Evolutionary conservation across 345 rosid species (phyloP).

Genomic region (Salix dunnii): DNA sequence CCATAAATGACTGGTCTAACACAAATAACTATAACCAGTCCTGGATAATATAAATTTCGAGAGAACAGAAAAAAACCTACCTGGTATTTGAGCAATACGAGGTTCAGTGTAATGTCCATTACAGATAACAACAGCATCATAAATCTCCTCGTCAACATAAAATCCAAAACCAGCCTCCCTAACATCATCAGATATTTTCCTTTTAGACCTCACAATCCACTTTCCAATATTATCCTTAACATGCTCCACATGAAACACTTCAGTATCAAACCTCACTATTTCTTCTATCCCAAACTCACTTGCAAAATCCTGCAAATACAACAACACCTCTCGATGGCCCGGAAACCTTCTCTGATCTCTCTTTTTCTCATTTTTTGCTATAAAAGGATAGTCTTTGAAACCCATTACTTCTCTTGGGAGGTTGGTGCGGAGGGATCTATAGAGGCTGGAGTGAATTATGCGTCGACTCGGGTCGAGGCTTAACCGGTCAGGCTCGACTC

Average conservation of each 20-base stretch:
- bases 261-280: constrained; percentile 57
- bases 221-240: constrained; percentile 27
- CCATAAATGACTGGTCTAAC: too few species aligned
- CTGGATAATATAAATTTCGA: neutral
- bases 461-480: constrained; percentile 56
- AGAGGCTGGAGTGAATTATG: constrained; percentile 63
- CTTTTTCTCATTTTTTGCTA: constrained; percentile 20
- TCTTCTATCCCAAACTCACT: constrained; percentile 58
- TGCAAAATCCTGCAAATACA: constrained; percentile 57
- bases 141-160: constrained; percentile 36
- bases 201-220: constrained; percentile 57
- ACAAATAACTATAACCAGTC: neutral
- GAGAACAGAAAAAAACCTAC: constrained; percentile 18
- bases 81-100: constrained; percentile 59
- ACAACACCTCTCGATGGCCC: constrained; percentile 63
- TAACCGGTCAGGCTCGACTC: constrained; percentile 60
- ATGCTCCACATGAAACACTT: constrained; percentile 43
- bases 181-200: constrained; percentile 8
- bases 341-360: constrained; percentile 75
- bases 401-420: constrained; percentile 91
- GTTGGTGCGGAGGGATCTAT: constrained; percentile 78
- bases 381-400: constrained; percentile 63
- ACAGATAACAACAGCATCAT: constrained; percentile 73
- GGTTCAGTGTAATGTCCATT: constrained; percentile 70
- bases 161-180: neutral